These are phyloP conservation scores for Melastoma candidum DNA, from an alignment of 441 rosid genomes.

Conservation along the genomic window DNA sequence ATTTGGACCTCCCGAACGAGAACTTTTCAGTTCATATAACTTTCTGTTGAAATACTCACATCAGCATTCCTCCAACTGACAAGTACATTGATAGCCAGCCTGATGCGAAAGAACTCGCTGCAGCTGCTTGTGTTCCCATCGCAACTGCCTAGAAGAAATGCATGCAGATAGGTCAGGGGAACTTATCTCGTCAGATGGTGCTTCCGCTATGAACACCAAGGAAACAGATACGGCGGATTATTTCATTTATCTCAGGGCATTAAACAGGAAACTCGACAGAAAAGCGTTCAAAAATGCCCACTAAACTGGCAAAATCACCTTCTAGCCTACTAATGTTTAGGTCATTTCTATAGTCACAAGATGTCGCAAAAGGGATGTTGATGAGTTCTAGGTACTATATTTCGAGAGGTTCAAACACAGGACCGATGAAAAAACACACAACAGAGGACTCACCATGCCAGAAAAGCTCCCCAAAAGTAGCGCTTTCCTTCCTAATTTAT, in stretches of 20 bases:
- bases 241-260: too few relatives aligned
- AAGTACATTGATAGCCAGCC: constrained; percentile 40
- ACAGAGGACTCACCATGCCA: constrained; percentile 41
- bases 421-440: background rate
- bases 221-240: too few relatives aligned
- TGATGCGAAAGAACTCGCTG: constrained; percentile 36
- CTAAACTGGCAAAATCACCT: too few relatives aligned
- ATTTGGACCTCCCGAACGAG: too few relatives aligned
- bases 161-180: constrained; percentile 9
- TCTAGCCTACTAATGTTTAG: too few relatives aligned
- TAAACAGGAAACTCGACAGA: too few relatives aligned
- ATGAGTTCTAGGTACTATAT: background rate
- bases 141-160: constrained; percentile 33
- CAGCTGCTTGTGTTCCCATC: constrained; percentile 44
- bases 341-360: too few relatives aligned
- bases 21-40: background rate
- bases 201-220: too few relatives aligned
- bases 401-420: background rate
- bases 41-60: constrained; percentile 31
- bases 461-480: constrained; percentile 63
- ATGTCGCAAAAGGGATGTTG: too few relatives aligned
- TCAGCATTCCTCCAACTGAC: constrained; percentile 62
- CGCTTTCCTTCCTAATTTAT: constrained; percentile 59
- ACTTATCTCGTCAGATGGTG: too few relatives aligned
- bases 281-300: too few relatives aligned